phyloP scores from a whole-genome alignment of 2,329 filamentous ascomycete species.

The Penicillium sp. region DNA sequence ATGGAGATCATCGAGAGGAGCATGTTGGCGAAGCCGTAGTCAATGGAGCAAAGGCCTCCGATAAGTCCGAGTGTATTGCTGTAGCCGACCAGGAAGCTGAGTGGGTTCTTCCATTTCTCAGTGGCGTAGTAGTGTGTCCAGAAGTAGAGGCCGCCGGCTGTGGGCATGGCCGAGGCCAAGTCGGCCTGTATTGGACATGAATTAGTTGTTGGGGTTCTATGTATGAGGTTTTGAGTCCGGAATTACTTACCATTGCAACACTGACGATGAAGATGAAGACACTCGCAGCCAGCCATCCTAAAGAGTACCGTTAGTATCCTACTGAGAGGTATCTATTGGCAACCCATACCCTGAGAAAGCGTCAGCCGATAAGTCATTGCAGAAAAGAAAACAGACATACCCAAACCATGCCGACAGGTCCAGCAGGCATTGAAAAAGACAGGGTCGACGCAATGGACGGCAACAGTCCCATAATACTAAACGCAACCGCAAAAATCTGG shows the following conservation, averaged over 20 bases:
- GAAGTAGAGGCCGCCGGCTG: conserved; percentile 59
- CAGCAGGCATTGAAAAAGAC: conserved; percentile 58
- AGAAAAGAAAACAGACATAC: conserved; percentile 27
- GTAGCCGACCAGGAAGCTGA: conserved; percentile 62
- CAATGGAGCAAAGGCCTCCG: conserved; percentile 62
- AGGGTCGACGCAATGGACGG: conserved; percentile 61
- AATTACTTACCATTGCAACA: conserved; percentile 53
- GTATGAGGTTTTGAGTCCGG: not conserved
- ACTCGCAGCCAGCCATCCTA: conserved; percentile 56
- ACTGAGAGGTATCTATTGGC: conserved; percentile 46
- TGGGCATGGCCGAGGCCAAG: conserved; percentile 57
- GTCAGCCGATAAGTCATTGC: not conserved
- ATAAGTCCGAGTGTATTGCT: conserved; percentile 61
- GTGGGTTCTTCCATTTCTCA: conserved; percentile 54
- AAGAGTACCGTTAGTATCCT: not conserved
- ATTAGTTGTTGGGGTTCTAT: not conserved
- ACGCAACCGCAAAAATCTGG: conserved; percentile 62
- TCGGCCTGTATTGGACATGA: conserved; percentile 39
- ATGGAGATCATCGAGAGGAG: conserved; percentile 54
- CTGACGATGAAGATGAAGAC: conserved; percentile 59
- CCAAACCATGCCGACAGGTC: conserved; percentile 62
- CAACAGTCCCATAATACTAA: conserved; percentile 61
- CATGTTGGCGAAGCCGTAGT: conserved; percentile 41
- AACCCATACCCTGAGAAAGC: conserved; percentile 41
- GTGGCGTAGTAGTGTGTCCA: conserved; percentile 61